Evolutionary conservation across 441 rosid genomes (phyloP).

Genomic region (Syzygium syzygioides): DNA sequence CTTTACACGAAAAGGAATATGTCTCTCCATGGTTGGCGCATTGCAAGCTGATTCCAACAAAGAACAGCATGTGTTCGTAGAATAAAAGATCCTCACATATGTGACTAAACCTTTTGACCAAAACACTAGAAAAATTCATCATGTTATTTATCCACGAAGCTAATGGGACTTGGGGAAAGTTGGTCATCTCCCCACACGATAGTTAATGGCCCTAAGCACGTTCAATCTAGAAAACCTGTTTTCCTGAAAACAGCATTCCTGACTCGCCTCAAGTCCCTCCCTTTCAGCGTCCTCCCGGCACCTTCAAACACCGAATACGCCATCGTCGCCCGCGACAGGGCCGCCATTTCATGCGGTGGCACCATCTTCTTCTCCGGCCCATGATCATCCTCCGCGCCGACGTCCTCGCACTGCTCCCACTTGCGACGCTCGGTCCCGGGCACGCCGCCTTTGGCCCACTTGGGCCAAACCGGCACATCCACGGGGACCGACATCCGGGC

Average conservation of each 20-base stretch:
- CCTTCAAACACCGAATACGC: slow-evolving; percentile 9
- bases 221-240: slow-evolving; percentile 6
- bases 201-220: neutral
- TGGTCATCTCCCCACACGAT: neutral
- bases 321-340: neutral
- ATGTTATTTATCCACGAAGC: neutral
- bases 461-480: slow-evolving; percentile 7
- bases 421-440: neutral
- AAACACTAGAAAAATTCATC: neutral
- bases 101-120: neutral
- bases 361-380: neutral
- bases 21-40: neutral
- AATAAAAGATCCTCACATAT: neutral
- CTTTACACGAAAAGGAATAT: neutral
- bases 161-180: neutral
- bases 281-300: slow-evolving; percentile 4
- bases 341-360: slow-evolving; percentile 9
- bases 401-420: neutral
- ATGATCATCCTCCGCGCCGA: neutral
- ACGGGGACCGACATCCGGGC: slow-evolving; percentile 7
- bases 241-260: slow-evolving; percentile 7
- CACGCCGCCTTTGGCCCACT: neutral
- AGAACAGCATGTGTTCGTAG: neutral
- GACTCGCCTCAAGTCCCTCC: slow-evolving; percentile 8
- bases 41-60: neutral